Evolutionary conservation across 2,329 filamentous ascomycete species (phyloP).

Genomic region (Botrytis galanthina): DNA sequence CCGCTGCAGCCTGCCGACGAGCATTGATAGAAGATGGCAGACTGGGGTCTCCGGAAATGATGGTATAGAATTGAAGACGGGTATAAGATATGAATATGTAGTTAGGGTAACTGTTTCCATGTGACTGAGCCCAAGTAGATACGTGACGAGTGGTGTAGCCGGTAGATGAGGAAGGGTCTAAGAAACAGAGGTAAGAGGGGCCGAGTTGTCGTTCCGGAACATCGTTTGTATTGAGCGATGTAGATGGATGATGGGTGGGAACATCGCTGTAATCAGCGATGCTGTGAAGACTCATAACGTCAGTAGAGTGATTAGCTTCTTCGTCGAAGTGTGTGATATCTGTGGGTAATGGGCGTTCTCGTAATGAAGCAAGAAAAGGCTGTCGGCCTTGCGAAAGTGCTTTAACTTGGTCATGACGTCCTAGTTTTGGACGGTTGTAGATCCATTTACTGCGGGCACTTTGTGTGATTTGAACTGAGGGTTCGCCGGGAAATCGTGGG

Average conservation of each 20-base stretch:
- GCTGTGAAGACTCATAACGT: background rate
- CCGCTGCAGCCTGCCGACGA: background rate
- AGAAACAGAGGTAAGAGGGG: conserved; percentile 12
- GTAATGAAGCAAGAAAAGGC: background rate
- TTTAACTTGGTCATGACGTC: background rate
- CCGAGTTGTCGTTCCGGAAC: background rate
- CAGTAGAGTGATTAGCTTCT: background rate
- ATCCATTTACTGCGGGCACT: background rate
- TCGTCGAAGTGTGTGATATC: background rate
- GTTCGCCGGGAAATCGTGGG: background rate
- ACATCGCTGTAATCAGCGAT: background rate
- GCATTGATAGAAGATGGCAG: conserved; percentile 1
- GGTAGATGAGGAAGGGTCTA: background rate
- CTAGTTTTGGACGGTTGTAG: background rate
- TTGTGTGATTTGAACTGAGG: background rate
- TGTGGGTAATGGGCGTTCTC: background rate
- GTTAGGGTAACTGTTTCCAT: background rate
- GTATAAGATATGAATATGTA: conserved; percentile 18
- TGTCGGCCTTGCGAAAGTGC: background rate
- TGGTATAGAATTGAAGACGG: conserved; percentile 11
- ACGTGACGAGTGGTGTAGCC: background rate
- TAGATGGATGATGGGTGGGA: background rate
- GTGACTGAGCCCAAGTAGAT: background rate
- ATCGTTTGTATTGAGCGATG: background rate
- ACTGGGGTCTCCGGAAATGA: background rate